Conservation (phyloP, 2,329 filamentous ascomycete genomes). For the Cordyceps sp. region DNA sequence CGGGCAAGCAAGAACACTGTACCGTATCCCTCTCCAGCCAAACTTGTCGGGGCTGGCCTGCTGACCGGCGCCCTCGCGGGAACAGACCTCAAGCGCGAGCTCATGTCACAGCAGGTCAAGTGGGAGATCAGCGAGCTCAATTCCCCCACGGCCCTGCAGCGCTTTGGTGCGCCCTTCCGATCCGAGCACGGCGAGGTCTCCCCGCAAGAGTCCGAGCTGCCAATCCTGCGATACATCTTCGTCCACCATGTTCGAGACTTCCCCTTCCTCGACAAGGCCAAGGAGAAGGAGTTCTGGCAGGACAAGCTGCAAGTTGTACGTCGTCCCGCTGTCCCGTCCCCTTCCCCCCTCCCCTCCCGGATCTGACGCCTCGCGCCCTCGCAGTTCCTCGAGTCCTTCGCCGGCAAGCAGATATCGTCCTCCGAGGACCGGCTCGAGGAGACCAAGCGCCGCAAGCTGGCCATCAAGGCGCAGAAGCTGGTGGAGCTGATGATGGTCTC, state of each 20-base stretch:
- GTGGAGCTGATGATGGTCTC: constrained; percentile 99
- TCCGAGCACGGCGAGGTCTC: constrained; percentile 86
- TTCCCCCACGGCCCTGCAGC: constrained; percentile 81
- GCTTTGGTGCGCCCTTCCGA: constrained; percentile 89
- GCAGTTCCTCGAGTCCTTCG: constrained; percentile 91
- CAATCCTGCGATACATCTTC: constrained; percentile 90
- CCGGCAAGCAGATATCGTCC: constrained; percentile 90
- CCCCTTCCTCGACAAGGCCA: constrained; percentile 89
- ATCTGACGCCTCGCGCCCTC: neutral
- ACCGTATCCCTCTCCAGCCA: constrained; percentile 13
- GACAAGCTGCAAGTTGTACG: constrained; percentile 86
- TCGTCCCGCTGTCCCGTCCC: constrained; percentile 9
- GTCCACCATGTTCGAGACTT: constrained; percentile 97
- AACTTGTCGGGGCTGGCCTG: neutral
- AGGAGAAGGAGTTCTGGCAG: constrained; percentile 99
- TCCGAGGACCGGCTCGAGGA: constrained; percentile 93
- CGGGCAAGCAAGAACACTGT: constrained; percentile 98
- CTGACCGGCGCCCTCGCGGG: constrained; percentile 8
- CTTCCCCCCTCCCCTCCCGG: neutral
- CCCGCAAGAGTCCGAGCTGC: constrained; percentile 83
- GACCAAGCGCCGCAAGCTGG: constrained; percentile 85
- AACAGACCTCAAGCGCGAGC: constrained; percentile 92
- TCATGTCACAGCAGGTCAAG: constrained; percentile 77
- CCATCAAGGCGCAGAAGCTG: constrained; percentile 83
- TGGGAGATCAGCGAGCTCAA: constrained; percentile 87